phyloP scores from a whole-genome alignment of 257 asterid species.

The Nemophila menziesii region DNA sequence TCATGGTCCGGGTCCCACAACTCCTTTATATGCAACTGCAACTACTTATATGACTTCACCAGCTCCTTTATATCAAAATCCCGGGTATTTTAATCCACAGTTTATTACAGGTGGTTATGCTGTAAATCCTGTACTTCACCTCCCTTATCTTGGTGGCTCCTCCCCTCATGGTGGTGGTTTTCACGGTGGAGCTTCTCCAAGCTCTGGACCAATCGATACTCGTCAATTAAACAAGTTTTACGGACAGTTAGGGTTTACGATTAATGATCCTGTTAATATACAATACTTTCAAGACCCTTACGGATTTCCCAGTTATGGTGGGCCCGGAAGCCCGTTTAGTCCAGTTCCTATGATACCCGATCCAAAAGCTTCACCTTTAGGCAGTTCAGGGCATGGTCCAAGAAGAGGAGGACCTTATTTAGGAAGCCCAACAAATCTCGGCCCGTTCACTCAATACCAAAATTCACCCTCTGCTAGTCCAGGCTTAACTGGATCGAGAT shows the following conservation, averaged over 20 bases:
- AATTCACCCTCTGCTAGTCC: slow-evolving; percentile 68
- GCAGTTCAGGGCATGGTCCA: slow-evolving; percentile 32
- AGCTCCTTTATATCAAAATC: slow-evolving; percentile 37
- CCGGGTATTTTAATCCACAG: slow-evolving; percentile 52
- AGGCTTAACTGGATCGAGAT: slow-evolving; percentile 34
- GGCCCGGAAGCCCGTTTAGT: slow-evolving; percentile 27
- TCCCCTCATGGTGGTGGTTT: neutral
- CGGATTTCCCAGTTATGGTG: slow-evolving; percentile 30
- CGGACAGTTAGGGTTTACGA: slow-evolving; percentile 47
- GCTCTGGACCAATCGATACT: slow-evolving; percentile 21
- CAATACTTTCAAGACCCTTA: slow-evolving; percentile 61
- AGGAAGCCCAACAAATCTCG: slow-evolving; percentile 40
- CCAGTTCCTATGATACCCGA: slow-evolving; percentile 34
- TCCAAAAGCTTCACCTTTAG: slow-evolving; percentile 36
- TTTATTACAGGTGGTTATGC: slow-evolving; percentile 31
- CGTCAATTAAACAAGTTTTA: slow-evolving; percentile 50
- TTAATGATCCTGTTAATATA: slow-evolving; percentile 56
- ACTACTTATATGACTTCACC: slow-evolving; percentile 64
- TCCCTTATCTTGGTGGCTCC: neutral
- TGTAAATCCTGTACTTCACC: neutral
- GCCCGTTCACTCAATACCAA: slow-evolving; percentile 50
- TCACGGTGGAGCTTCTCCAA: slow-evolving; percentile 13
- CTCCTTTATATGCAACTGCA: slow-evolving; percentile 59
- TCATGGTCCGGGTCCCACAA: slow-evolving; percentile 21
- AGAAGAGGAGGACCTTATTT: slow-evolving; percentile 39